Percentiles rank a stretch among this genome's conserved stretches.
Evolutionary conservation across 108 stramenopile species (phyloP).

Genomic region (Bacterosira constricta): DNA sequence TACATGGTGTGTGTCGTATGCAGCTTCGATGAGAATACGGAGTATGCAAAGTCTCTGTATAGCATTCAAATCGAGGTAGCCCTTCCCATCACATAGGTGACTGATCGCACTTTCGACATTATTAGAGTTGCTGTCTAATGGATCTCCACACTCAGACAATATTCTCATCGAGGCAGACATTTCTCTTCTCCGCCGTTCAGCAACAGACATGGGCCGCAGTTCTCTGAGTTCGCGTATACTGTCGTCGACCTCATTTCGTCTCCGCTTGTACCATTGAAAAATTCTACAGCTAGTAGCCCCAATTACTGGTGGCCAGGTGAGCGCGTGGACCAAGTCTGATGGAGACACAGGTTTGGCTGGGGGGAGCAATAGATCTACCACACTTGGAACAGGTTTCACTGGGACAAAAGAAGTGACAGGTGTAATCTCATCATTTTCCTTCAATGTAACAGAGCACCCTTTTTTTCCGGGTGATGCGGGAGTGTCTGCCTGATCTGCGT

Average conservation of each 20-base stretch:
- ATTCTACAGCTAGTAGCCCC: slow-evolving; percentile 75
- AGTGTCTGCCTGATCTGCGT: slow-evolving; percentile 43
- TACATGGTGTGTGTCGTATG: slow-evolving; percentile 75
- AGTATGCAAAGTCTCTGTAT: slow-evolving; percentile 71
- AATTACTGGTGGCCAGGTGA: slow-evolving; percentile 76
- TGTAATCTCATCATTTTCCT: slow-evolving; percentile 63
- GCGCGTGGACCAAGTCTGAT: slow-evolving; percentile 61
- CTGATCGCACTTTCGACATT: slow-evolving; percentile 58
- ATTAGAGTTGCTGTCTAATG: slow-evolving; percentile 11
- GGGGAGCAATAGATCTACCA: slow-evolving; percentile 84
- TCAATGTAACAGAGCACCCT: slow-evolving; percentile 17
- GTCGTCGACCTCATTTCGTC: slow-evolving; percentile 87
- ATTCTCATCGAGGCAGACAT: slow-evolving; percentile 53
- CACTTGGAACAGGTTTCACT: slow-evolving; percentile 68
- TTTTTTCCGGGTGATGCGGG: slow-evolving; percentile 27
- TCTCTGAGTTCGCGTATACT: slow-evolving; percentile 66
- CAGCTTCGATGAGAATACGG: slow-evolving; percentile 78
- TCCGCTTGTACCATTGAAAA: slow-evolving; percentile 78
- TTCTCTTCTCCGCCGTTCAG: slow-evolving; percentile 75
- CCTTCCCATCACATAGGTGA: slow-evolving; percentile 66
- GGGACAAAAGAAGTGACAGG: slow-evolving; percentile 62
- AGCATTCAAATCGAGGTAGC: slow-evolving; percentile 66
- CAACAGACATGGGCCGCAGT: slow-evolving; percentile 63
- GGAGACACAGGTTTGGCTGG: slow-evolving; percentile 69
- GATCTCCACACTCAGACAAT: slow-evolving; percentile 69